Evolutionary conservation across 805 yeast genomes (phyloP).

Genomic region (Brettanomyces nanus): DNA sequence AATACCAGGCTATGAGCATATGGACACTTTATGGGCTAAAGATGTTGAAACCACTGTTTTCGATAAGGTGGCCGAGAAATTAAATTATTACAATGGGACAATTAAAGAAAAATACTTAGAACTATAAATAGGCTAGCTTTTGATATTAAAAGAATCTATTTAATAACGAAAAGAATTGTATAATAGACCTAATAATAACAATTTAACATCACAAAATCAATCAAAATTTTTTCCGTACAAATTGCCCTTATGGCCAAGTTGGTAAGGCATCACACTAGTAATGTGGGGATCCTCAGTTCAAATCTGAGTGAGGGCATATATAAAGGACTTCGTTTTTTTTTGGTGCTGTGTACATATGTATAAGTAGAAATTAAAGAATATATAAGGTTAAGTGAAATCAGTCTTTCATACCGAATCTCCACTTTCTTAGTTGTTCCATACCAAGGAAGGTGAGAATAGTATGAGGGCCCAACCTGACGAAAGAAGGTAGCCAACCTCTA

Average conservation of each 20-base stretch:
- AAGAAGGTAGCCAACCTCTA: slow-evolving; percentile 88
- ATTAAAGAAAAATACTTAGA: not conserved
- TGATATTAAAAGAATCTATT: too few relatives aligned
- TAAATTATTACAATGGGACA: not conserved
- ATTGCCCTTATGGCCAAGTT: slow-evolving; percentile 27
- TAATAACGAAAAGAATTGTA: too few relatives aligned
- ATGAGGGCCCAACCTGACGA: slow-evolving; percentile 78
- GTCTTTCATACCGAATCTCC: slow-evolving; percentile 11
- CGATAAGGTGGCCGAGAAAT: slow-evolving; percentile 7
- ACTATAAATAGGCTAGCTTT: too few relatives aligned
- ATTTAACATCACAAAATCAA: not conserved
- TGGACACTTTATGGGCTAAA: slow-evolving; percentile 85
- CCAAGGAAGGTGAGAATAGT: slow-evolving; percentile 64
- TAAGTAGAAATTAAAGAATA: too few relatives aligned
- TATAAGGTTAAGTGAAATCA: not conserved
- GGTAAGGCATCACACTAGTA: slow-evolving; percentile 34
- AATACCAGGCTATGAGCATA: slow-evolving; percentile 71
- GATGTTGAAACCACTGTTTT: slow-evolving; percentile 45
- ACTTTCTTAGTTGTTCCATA: slow-evolving; percentile 52
- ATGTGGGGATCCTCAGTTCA: slow-evolving; percentile 67
- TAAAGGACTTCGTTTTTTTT: slow-evolving; percentile 23
- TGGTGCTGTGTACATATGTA: not conserved
- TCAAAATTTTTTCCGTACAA: not conserved
- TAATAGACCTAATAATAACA: too few relatives aligned
- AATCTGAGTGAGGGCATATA: slow-evolving; percentile 66